Percentiles rank a stretch among this genome's conserved stretches.
Conservation (phyloP, 176 grass and related monocot genomes). For the Pharus latifolius region DNA sequence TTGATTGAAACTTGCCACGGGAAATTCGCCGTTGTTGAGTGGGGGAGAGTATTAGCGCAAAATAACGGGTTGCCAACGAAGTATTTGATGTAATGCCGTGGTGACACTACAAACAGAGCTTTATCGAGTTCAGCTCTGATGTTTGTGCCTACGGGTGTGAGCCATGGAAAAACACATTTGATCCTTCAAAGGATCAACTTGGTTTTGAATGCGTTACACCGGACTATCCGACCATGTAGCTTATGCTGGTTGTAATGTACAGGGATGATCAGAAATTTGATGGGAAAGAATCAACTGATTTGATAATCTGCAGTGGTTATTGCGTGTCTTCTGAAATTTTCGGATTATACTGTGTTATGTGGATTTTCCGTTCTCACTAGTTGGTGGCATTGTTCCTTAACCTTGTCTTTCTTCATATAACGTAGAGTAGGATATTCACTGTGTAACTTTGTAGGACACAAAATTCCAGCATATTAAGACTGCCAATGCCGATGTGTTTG, state of each 20-base stretch:
- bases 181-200: neutral
- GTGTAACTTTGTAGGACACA: neutral
- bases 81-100: slow-evolving; percentile 13
- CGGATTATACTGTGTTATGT: neutral
- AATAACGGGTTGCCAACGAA: neutral
- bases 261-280: neutral
- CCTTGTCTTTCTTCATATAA: no score
- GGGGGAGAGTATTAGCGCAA: neutral
- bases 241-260: neutral
- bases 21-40: no score
- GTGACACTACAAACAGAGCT: no score
- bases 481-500: neutral
- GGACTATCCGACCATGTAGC: neutral
- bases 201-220: neutral
- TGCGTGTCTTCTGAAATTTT: neutral
- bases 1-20: no score
- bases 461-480: neutral
- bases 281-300: neutral
- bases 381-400: neutral
- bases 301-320: neutral
- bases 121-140: no score
- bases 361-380: neutral
- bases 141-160: neutral
- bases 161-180: neutral
- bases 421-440: neutral